A percentile compares a stretch with the other conserved stretches of the same genome.
phyloP scores from a whole-genome alignment of 768 basidiomycete species.

The Mycena capillaripes region DNA sequence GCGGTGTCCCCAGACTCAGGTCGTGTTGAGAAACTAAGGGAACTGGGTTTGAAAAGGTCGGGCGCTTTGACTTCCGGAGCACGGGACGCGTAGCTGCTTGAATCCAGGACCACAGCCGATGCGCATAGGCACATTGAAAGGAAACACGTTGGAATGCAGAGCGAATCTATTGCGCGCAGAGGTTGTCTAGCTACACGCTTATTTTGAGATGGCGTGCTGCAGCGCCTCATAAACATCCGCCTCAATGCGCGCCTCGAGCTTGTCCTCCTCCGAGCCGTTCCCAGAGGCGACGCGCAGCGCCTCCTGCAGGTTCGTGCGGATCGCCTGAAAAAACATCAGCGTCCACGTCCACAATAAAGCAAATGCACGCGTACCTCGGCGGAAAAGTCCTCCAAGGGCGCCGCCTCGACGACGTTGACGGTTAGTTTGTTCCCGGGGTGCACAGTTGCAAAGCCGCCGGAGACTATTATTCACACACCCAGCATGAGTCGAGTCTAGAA shows the following conservation, averaged over 20 bases:
- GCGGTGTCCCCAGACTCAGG: too few relatives aligned
- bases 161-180: slow-evolving; percentile 10
- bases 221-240: slow-evolving; percentile 97
- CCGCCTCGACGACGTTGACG: slow-evolving; percentile 97
- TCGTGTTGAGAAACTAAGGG: too few relatives aligned
- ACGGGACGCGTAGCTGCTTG: too few relatives aligned
- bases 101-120: too few relatives aligned
- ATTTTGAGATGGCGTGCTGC: slow-evolving; percentile 82
- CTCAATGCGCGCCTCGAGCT: slow-evolving; percentile 93
- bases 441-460: slow-evolving; percentile 96
- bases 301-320: slow-evolving; percentile 91
- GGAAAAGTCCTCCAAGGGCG: slow-evolving; percentile 92
- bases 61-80: too few relatives aligned
- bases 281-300: slow-evolving; percentile 86
- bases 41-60: too few relatives aligned
- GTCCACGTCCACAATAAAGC: too few relatives aligned
- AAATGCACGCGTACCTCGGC: slow-evolving; percentile 72
- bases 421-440: slow-evolving; percentile 98
- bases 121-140: too few relatives aligned
- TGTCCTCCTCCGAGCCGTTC: slow-evolving; percentile 92
- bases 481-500: slow-evolving; percentile 1
- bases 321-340: slow-evolving; percentile 68
- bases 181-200: slow-evolving; percentile 25
- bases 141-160: background rate
- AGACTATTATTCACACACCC: too few relatives aligned